phyloP scores from a whole-genome alignment of 306 rosid species.

The Senna tora region DNA sequence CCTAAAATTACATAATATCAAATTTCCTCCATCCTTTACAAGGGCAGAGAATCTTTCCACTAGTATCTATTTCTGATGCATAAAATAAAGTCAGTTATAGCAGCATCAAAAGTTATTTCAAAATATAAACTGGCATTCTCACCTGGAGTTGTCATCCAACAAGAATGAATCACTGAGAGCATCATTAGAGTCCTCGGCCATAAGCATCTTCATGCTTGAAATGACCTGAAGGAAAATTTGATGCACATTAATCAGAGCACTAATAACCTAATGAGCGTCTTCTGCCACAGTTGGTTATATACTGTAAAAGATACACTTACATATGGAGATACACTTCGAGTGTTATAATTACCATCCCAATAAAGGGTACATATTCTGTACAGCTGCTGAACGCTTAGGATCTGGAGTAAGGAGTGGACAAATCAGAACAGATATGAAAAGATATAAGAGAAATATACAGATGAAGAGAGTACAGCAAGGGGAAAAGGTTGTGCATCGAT shows the following conservation, averaged over 20 bases:
- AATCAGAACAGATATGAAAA: slow-evolving; percentile 15
- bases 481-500: slow-evolving; percentile 1
- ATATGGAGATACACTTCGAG: slow-evolving; percentile 87
- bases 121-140: slow-evolving; percentile 14
- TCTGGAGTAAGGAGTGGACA: slow-evolving; percentile 48
- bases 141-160: slow-evolving; percentile 91
- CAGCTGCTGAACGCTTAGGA: slow-evolving; percentile 91
- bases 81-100: neutral
- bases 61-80: slow-evolving; percentile 3
- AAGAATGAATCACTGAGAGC: slow-evolving; percentile 80
- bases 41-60: neutral
- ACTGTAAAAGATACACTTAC: slow-evolving; percentile 49
- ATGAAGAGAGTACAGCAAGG: neutral
- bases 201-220: slow-evolving; percentile 82
- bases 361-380: slow-evolving; percentile 92
- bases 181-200: slow-evolving; percentile 80
- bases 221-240: slow-evolving; percentile 62
- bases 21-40: neutral
- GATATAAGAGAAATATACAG: slow-evolving; percentile 21
- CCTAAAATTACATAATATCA: slow-evolving; percentile 15
- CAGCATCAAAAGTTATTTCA: neutral
- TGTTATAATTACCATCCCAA: slow-evolving; percentile 89
- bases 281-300: slow-evolving; percentile 1
- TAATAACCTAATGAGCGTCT: slow-evolving; percentile 24
- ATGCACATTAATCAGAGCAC: slow-evolving; percentile 33